Base-by-base conservation (phyloP, 495 filamentous ascomycete species). In the Penicillium cosmopolitanum region DNA sequence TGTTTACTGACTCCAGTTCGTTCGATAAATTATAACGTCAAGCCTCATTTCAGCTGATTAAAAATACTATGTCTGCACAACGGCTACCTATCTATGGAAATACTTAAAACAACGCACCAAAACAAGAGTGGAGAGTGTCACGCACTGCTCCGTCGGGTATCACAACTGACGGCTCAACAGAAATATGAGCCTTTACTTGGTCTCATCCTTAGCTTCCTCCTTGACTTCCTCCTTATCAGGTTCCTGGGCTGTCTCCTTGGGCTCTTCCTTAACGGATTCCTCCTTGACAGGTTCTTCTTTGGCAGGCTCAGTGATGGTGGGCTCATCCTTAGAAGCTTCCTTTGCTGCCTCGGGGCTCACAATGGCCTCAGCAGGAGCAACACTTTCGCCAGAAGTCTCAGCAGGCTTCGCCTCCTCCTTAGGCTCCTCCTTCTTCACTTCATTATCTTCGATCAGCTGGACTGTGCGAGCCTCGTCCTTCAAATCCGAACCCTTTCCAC, bases 401-500 rank as follows among this genome's bases (percentile, higher is more conserved):
- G 58, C 52, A 36, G 62, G 52, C 34, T 61, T 61, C 16, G 55
- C 35, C n/a, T 66, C 66, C 36, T 50, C 53, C 31, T 55, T 59
- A 18, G 16, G 12, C n/a, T 65, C 64, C 13, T 72, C 65, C 15
- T 71, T 68, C 23, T 60, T 54, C 35, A 52, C 38, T 9, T 64
- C 55, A 8, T 55, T 36, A 23, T 64, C 62, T 10, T 66, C 64
- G 6, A 60, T 61, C 12, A 79, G 63, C 5, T 64, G 64, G 16
- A 78, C 66, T 8, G 68, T 68, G 10, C 68, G 59, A 2, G 66
- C 67, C 44, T 60, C 55, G 1, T 70, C 70, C 64, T 72, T 64
- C 53, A 74, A 63, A 8, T 70, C 73, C 15, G 60, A 51, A n/a
- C 82, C 87, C 71, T 85, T 85, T 31, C 91, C 91, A 54, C 91